Base-by-base conservation (phyloP, 805 yeast genomes). In the Metschnikowia borealis region DNA sequence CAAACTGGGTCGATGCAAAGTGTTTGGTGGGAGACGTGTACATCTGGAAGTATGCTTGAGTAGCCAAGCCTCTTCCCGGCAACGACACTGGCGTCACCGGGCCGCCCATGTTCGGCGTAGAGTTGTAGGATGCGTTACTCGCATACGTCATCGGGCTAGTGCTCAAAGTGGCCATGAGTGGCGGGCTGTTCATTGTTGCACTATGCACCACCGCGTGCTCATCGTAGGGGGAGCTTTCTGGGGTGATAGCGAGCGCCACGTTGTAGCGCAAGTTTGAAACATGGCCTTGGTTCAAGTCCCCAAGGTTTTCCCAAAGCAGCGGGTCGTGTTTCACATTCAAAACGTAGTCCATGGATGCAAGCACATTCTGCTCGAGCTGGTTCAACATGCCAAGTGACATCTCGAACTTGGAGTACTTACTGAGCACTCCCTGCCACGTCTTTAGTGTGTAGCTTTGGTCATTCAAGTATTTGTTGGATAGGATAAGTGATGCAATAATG, bases 391-490 rank as follows among this genome's bases (percentile, higher is more conserved):
- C 14, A 5, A 58, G 46, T 46, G 57, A 46, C 32, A 54, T 47
- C 21, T 47, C 48, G 21, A 58, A 47, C 40, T 31, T 34, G 40
- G 50, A 46, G 37, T 47, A 50, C 36, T 53, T 54, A 48, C 38
- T 26, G 11, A 58, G 48, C 10, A 58, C 50, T 51, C 57, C 62
- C 10, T 75, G 63, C 83, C 83, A 75, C 21, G 82, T 78, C 54
- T 77, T 77, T 56, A 75, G 64, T 2, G 81, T 76, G 53, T 76
- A 78, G 38, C 76, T 71, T 46, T 74, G 79, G 55, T 78, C 83
- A 58, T 78, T 79, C 51, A 63, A 68, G 20, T 74, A 63, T 60
- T 78, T 78, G 60, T 78, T 58, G 38, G 61, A 53, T 5, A 58
- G 47, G 2, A 56, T 47, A 17, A 58, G 58, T 23, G 61, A 43